A percentile compares a stretch with the other conserved stretches of the same genome.
These are phyloP conservation scores for Aspergillus fumigatiaffinis DNA, from an alignment of 2,329 filamentous ascomycete genomes.

Conservation along the genomic window DNA sequence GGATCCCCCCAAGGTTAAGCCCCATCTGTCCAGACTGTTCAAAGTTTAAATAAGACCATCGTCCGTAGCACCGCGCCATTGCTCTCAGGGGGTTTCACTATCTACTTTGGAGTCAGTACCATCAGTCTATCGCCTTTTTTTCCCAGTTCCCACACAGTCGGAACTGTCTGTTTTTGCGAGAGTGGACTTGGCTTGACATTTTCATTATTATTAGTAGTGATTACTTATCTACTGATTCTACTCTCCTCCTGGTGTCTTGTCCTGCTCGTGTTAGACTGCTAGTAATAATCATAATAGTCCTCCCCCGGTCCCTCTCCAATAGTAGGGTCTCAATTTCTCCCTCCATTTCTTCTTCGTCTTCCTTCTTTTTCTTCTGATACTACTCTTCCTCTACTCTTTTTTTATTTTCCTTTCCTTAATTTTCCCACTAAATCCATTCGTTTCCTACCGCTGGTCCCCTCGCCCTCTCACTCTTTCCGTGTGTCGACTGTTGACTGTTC, in stretches of 20 bases:
- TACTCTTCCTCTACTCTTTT: constrained; percentile 12
- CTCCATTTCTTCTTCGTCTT: constrained; percentile 4
- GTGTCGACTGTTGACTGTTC: neutral
- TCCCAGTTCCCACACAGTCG: neutral
- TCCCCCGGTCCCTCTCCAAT: constrained; percentile 5
- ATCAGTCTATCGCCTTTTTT: neutral
- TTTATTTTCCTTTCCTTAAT: constrained; percentile 14
- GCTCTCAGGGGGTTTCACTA: neutral
- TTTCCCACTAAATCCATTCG: constrained; percentile 9
- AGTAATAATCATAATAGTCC: neutral
- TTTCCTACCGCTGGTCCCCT: constrained; percentile 1
- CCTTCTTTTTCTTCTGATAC: constrained; percentile 14
- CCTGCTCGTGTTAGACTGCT: neutral
- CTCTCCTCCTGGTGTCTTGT: neutral
- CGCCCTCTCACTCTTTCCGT: constrained; percentile 6
- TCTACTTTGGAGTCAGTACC: neutral
- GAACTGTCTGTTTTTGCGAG: neutral
- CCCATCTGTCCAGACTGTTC: neutral
- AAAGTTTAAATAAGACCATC: neutral
- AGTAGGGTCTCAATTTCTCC: neutral
- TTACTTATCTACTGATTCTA: neutral
- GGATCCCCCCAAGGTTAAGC: no score
- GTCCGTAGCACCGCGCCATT: neutral
- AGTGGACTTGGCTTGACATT: neutral
- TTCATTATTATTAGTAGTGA: neutral